Evolutionary conservation across 2,329 filamentous ascomycete genomes (phyloP).

Genomic region (Biscogniauxia sp.): DNA sequence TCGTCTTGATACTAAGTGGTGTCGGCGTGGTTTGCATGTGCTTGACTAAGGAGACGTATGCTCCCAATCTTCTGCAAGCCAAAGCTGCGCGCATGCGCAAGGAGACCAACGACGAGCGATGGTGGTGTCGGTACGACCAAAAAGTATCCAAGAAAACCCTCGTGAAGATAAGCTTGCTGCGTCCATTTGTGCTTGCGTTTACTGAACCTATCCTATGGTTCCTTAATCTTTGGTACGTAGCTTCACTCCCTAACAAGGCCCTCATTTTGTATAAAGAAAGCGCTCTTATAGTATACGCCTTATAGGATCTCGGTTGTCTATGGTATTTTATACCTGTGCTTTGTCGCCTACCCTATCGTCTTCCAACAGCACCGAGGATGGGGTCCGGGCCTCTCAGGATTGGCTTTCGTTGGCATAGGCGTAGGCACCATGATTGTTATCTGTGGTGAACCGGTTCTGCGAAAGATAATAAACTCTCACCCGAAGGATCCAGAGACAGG

Average conservation of each 20-base stretch:
- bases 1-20: conserved; percentile 70
- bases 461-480: conserved; percentile 75
- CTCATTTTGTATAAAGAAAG: not conserved
- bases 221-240: conserved; percentile 60
- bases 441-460: conserved; percentile 66
- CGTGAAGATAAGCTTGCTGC: conserved; percentile 70
- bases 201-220: conserved; percentile 80
- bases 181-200: conserved; percentile 73
- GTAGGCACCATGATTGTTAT: conserved; percentile 63
- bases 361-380: conserved; percentile 75
- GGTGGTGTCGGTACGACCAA: conserved; percentile 80
- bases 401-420: conserved; percentile 74
- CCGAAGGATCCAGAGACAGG: conserved; percentile 73
- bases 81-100: conserved; percentile 64
- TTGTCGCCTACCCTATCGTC: conserved; percentile 85
- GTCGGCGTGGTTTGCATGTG: conserved; percentile 58
- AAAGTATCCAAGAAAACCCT: conserved; percentile 62
- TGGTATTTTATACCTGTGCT: conserved; percentile 84
- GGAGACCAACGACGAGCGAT: conserved; percentile 67
- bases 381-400: conserved; percentile 68
- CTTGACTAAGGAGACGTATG: conserved; percentile 72
- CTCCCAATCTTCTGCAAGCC: conserved; percentile 65
- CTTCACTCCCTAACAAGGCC: not conserved
- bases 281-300: not conserved
- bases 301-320: conserved; percentile 77